Conservation (phyloP, 108 stramenopile genomes). For the Poteriospumella lacustris region DNA sequence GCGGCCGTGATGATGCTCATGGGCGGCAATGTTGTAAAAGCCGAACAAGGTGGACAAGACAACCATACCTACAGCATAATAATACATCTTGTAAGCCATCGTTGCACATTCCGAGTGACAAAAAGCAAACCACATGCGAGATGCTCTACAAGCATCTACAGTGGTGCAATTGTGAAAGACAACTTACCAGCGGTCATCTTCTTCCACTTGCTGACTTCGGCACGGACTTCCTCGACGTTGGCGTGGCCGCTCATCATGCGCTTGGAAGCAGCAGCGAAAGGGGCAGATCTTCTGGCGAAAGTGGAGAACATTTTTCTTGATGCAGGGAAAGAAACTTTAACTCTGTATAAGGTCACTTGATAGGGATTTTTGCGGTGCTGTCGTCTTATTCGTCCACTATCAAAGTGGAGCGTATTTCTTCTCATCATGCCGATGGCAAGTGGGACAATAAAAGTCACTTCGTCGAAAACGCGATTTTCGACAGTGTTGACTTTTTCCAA, state of each 20-base stretch:
- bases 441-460: no score
- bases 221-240: not conserved
- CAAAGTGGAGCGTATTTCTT: no score
- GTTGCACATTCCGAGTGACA: no score
- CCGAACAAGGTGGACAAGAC: not conserved
- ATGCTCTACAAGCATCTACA: not conserved
- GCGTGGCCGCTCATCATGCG: not conserved
- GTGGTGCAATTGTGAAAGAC: not conserved
- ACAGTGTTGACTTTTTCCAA: no score
- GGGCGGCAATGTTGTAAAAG: not conserved
- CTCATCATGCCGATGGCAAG: no score
- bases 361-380: no score
- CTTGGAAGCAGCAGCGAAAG: not conserved
- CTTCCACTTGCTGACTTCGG: not conserved
- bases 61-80: not conserved
- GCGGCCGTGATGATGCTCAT: not conserved
- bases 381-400: no score
- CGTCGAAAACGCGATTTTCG: no score
- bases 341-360: no score
- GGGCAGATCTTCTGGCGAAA: not conserved
- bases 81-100: no score
- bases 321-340: no score
- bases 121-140: not conserved
- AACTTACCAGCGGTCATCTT: slow-evolving; percentile 18
- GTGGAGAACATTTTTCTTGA: not conserved